These are phyloP conservation scores for Paxillus rubicundulus DNA, from an alignment of 768 basidiomycete species.

Conservation along the genomic window DNA sequence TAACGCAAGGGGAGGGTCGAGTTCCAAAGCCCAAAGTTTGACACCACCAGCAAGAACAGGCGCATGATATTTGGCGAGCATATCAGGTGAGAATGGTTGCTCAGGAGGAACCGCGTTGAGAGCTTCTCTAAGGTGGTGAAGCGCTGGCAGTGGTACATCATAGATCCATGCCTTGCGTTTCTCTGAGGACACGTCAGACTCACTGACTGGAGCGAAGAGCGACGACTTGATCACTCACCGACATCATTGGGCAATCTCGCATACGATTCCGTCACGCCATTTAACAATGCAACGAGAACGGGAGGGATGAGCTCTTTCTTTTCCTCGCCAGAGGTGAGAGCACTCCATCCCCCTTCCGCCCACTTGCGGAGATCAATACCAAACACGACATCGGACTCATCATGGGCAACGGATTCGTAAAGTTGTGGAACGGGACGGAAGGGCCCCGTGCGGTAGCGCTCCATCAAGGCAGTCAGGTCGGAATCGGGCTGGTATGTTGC, in stretches of 20 bases:
- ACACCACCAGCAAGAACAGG: conserved; percentile 82
- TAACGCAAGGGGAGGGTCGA: conserved; percentile 79
- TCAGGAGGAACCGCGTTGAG: conserved; percentile 67
- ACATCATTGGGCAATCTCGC: conserved; percentile 55
- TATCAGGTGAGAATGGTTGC: conserved; percentile 47
- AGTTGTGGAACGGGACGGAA: conserved; percentile 85
- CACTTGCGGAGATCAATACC: conserved; percentile 90
- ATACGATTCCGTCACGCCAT: conserved; percentile 64
- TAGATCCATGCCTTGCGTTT: conserved; percentile 93
- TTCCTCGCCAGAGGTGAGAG: conserved; percentile 51
- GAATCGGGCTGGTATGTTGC: conserved; percentile 86
- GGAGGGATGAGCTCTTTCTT: conserved; percentile 68
- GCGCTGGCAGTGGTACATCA: conserved; percentile 79
- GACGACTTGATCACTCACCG: conserved; percentile 41
- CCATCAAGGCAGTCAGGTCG: conserved; percentile 83
- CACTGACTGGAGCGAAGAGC: not conserved
- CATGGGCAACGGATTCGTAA: conserved; percentile 82
- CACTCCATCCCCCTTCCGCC: conserved; percentile 80
- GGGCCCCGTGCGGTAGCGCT: conserved; percentile 89
- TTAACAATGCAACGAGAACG: conserved; percentile 66
- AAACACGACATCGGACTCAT: conserved; percentile 83
- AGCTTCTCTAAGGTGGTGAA: conserved; percentile 83
- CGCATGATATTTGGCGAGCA: conserved; percentile 73
- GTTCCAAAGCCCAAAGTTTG: conserved; percentile 90
- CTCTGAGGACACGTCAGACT: conserved; percentile 43